Evolutionary conservation across 208 protist genomes (phyloP).

Genomic region (Herpetomonas samuelpessoai): DNA sequence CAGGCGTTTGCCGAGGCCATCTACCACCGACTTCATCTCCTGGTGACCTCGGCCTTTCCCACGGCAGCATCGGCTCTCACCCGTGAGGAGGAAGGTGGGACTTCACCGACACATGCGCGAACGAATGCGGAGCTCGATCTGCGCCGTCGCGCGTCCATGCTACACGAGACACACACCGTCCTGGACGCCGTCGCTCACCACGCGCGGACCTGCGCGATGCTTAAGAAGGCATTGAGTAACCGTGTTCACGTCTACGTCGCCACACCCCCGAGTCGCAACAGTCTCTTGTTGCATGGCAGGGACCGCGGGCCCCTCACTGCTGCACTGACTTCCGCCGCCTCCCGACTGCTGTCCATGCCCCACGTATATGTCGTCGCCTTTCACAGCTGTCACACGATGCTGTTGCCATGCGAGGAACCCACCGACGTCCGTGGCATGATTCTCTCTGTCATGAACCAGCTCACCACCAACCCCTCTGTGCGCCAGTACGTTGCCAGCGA

Average conservation of each 20-base stretch:
- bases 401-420: slow-evolving; percentile 51
- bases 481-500: slow-evolving; percentile 54
- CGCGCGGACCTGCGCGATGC: slow-evolving; percentile 7
- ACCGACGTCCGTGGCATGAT: slow-evolving; percentile 64
- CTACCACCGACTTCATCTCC: slow-evolving; percentile 42
- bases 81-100: background rate
- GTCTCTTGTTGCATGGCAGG: slow-evolving; percentile 42
- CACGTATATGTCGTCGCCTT: slow-evolving; percentile 44
- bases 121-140: background rate
- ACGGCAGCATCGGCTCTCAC: background rate
- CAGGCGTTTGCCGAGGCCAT: slow-evolving; percentile 58
- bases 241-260: slow-evolving; percentile 67
- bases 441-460: slow-evolving; percentile 54
- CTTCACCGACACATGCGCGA: too few relatives aligned
- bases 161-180: slow-evolving; percentile 3
- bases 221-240: slow-evolving; percentile 60
- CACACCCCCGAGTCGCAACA: slow-evolving; percentile 79
- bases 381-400: slow-evolving; percentile 42
- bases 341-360: slow-evolving; percentile 21
- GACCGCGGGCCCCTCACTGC: slow-evolving; percentile 33
- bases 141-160: background rate
- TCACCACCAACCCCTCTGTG: slow-evolving; percentile 50
- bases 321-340: slow-evolving; percentile 34
- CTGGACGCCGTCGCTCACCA: slow-evolving; percentile 9
- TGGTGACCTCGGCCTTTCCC: slow-evolving; percentile 37